phyloP scores from a whole-genome alignment of 441 rosid species.

The Flueggea neowawraea region DNA sequence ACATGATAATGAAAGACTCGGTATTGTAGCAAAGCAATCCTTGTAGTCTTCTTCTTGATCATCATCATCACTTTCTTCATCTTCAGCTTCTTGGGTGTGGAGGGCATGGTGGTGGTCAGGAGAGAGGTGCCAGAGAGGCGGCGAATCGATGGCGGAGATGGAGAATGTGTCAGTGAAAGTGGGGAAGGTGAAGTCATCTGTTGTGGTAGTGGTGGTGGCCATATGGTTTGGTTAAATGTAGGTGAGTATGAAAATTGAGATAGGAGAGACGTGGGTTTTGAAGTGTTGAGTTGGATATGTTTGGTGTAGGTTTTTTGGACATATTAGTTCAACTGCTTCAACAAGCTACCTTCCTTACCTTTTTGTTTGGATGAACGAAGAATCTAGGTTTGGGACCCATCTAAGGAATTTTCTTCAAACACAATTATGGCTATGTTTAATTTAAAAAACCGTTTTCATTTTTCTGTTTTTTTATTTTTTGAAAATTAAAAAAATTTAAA shows the following conservation, averaged over 20 bases:
- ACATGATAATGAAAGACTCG: too few species aligned
- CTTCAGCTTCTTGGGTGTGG: background rate
- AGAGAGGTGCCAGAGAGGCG: conserved; percentile 60
- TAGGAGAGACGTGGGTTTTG: too few species aligned
- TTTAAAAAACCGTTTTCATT: too few species aligned
- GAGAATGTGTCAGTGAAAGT: conserved; percentile 19
- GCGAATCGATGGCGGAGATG: conserved; percentile 44
- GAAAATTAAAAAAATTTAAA: too few species aligned
- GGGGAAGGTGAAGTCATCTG: conserved; percentile 74
- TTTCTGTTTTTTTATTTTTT: too few species aligned
- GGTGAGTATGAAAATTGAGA: conserved; percentile 2
- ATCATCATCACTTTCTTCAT: background rate
- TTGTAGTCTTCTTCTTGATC: conserved; percentile 9
- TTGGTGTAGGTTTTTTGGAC: conserved; percentile 4
- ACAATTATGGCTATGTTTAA: too few species aligned
- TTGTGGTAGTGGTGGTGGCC: conserved; percentile 12
- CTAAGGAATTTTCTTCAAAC: too few species aligned
- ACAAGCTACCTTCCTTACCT: conserved; percentile 2
- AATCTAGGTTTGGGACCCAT: too few species aligned
- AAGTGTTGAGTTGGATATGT: too few species aligned
- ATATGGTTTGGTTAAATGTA: conserved; percentile 9
- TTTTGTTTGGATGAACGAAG: background rate
- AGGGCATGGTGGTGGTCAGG: conserved; percentile 22
- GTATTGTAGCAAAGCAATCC: background rate
- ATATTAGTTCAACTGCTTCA: conserved; percentile 42